phyloP scores from a whole-genome alignment of 2,329 filamentous ascomycete genomes.

The Fusarium gaditjirri region DNA sequence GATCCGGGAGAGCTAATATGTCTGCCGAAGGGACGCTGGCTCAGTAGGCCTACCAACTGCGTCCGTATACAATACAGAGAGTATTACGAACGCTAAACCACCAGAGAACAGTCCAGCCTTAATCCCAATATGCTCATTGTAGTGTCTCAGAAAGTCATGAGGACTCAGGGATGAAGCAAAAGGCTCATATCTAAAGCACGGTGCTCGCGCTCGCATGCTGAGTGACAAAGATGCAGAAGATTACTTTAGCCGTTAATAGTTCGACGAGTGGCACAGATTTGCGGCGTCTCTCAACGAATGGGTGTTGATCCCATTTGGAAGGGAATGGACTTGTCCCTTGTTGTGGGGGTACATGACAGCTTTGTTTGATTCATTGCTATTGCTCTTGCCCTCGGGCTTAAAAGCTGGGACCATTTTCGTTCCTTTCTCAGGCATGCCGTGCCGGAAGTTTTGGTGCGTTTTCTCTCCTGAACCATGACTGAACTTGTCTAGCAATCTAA shows the following conservation, averaged over 20 bases:
- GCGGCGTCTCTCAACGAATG: constrained; percentile 31
- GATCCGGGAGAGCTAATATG: constrained; percentile 25
- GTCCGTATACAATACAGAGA: not conserved
- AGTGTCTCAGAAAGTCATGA: constrained; percentile 22
- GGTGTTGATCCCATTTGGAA: constrained; percentile 41
- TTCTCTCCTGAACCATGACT: constrained; percentile 14
- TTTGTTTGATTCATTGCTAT: constrained; percentile 4
- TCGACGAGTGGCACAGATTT: constrained; percentile 29
- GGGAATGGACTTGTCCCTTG: constrained; percentile 29
- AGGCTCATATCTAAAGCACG: constrained; percentile 6
- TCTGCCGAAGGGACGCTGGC: constrained; percentile 3
- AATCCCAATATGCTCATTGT: not conserved
- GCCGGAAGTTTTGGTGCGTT: constrained; percentile 5
- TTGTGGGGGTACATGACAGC: constrained; percentile 27
- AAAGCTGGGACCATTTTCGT: constrained; percentile 17
- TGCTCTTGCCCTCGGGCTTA: not conserved
- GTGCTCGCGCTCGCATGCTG: constrained; percentile 6
- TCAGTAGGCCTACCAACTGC: not conserved
- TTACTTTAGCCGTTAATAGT: constrained; percentile 26
- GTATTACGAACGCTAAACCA: not conserved
- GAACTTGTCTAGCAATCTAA: constrained; percentile 20
- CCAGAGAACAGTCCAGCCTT: not conserved
- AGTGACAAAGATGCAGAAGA: constrained; percentile 10
- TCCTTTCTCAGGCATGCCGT: constrained; percentile 12
- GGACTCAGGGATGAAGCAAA: constrained; percentile 5